Evolutionary conservation across 169 alveolate genomes (phyloP), one percentile per base, ranked within the genome.

Genomic region (Cryptosporidium sp.): DNA sequence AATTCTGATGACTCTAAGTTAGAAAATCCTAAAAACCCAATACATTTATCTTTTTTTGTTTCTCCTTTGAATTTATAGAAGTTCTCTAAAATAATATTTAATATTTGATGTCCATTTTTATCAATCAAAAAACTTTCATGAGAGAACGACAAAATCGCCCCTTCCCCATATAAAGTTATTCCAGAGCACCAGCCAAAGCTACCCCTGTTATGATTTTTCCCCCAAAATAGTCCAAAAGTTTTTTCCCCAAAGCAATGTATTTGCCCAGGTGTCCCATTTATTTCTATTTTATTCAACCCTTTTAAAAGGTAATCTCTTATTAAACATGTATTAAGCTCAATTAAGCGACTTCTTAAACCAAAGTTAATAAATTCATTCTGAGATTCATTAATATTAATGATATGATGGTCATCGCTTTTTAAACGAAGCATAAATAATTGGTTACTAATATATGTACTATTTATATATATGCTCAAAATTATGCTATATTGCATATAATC

Each of bases 251-350:
- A 80, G 18, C 89, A 80, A 29, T 80, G 73, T 0, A 80, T 29
- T 80, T 65, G 73, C 5, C 89, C 89, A n/a, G 89, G 89, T 12
- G 89, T 80, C 29, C 89, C 89, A 33, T 29, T 80, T 42, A 60
- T 8, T n/a, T 60, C 23, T 37, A 80, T 44, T 0, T 65, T 26
- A 9, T 60, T 21, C 18, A 45, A 26, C 26, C 45, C 52, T 9
- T 80, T 58, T 45, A 62, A 33, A 23, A 80, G 53, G 29, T 21
- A 26, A 9, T 60, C 21, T 65, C 69, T 60, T 42, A 80, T 61
- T 42, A 48, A 21, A 4, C 44, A 9, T 31, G 9, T n/a, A 16
- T 58, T 31, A 56, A 48, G n/a, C 6, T 73, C 56, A 9, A 73
- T 33, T 23, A 65, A 53, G 18, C 42, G 42, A 14, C 14, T 7